Base-by-base conservation (phyloP, 2,329 filamentous ascomycete species). In the Exophiala sp. region DNA sequence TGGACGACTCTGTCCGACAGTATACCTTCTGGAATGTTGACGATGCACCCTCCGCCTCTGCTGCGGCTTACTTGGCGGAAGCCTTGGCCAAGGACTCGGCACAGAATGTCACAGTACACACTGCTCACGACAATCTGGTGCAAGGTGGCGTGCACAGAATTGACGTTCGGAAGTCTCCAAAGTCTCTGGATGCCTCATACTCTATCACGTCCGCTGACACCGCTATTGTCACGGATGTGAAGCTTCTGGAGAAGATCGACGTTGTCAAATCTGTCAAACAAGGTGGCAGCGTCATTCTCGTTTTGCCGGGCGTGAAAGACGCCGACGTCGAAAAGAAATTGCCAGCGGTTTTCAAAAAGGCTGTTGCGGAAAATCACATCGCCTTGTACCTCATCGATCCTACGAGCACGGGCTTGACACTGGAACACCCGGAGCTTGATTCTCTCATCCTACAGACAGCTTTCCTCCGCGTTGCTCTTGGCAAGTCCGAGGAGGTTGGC, bases 1-100 rank as follows among this genome's bases (percentile, higher is more conserved):
- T 78, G n/a, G 77, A 81, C 56, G 65, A 72, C n/a, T 66, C 69
- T 16, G 81, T 83, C 16, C 79, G 87, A 67, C 86, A 97, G 69
- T 97, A 93, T 72, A 84, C 83, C 10, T 96, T 98, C 78, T 97
- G 90, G 89, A 87, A 96, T 60, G 66, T 86, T 34, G 91, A 95
- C 64, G 79, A 82, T 66, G 89, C 89, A 22, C 70, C 74, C 1
- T 78, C 84, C 44, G 75, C 77, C 44, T 74, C 74, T 52, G 82
- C 88, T 1, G 83, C 88, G 9, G 70, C 78, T 18, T 78, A 72
- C 39, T 65, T 85, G 42, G 79, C 76, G 34, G 75, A 81, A 63
- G 73, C 82, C 7, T 68, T 85, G 29, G 78, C 81, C 2, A 74
- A 73, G 24, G 79, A 83, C 60, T 78, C 78, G 8, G 68, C 77